Evolutionary conservation across 1,284 basidiomycete genomes (phyloP), one percentile per base, ranked within the genome.

Genomic region (Cutaneotrichosporon daszewskae): DNA sequence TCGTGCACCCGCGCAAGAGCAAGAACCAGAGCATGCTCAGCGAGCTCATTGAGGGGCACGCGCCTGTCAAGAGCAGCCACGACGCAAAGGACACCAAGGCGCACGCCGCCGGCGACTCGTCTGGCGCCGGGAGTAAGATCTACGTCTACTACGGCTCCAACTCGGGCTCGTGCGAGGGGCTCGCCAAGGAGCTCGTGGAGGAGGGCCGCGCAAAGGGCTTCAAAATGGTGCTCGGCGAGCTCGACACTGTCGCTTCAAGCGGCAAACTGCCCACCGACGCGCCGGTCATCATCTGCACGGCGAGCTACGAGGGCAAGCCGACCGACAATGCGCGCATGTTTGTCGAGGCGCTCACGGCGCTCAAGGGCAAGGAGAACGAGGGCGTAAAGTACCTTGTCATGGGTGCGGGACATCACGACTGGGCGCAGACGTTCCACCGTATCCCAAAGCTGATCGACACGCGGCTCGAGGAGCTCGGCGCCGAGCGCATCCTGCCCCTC

Each of bases 371-470:
- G 4, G 32, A 33, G 26, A 59, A 75, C 33, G 55, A 60, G 8
- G 69, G 69, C 27, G 70, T 76, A 16, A 64, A 66, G 24, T 79
- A 71, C 51, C 72, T 72, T 8, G 75, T 79, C 23, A 78, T 79
- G 48, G 78, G 77, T 1, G 77, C 76, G 37, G 78, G 78, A 5
- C 77, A 79, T 58, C 71, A 69, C 43, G 78, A 79, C 54, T 79
- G 78, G 77, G 71, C 68, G 17, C 57, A 68, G 27, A 78, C 77
- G 3, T 79, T 73, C 60, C 77, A 79, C 60, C 64, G 69, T n/a
- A 74, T 79, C 23, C 78, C 78, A 8, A 72, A 39, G 38, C 53
- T 74, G 4, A 64, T 75, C 47, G 77, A 79, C 55, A 53, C 63
- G 10, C 49, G 62, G 12, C 52, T 79, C 9, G 72, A 62, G 28